Base-by-base conservation (phyloP, 495 filamentous ascomycete species). In the Terfezia claveryi region DNA sequence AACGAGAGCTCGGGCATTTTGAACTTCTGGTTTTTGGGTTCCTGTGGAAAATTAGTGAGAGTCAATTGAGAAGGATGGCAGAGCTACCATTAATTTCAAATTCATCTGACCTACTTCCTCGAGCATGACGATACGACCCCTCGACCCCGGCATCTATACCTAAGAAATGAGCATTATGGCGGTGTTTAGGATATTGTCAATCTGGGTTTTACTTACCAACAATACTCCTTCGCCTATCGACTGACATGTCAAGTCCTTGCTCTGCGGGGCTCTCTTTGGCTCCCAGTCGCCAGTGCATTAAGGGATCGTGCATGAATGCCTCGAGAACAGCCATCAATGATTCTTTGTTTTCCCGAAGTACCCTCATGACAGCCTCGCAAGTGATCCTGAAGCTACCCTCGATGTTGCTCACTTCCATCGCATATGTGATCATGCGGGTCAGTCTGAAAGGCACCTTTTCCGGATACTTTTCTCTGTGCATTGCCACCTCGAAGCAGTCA, bases 361-460 rank as follows among this genome's bases (percentile, higher is more conserved):
- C 88, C 54, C 93, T 79, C 91, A 99, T 99, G 36, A 96, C 92
- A 59, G 93, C 87, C 67, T 99, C 92, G 60, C 87, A 96, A 10
- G 89, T 94, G 52, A 91, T 94, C 23, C 92, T 80, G 73, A 92
- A 99, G 70, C 85, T 93, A 62, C 91, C 91, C 64, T 96, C 91
- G 53, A 99, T 95, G 65, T 99, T 99, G 73, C 85, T 92, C 36
- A 96, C 87, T 69, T 99, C 91, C 91, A 99, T 99, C 6, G 92
- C 91, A 63, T 93, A 96, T 0, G 91, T 99, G 67, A 99, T 76
- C 91, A 99, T 99, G 55, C 91, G 77, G 11, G 91, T 99, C 16
- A 99, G 75, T 38, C 91, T 80, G 84, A 99, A 99, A 2, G 91
- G 91, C 56, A 96, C 91, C 52, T 91, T 76, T 67, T 99, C 91